Percentiles rank a stretch among this genome's conserved stretches.
These are phyloP conservation scores for Phytopythium cucurbitacearum DNA, from an alignment of 352 stramenopile genomes.

Conservation along the genomic window DNA sequence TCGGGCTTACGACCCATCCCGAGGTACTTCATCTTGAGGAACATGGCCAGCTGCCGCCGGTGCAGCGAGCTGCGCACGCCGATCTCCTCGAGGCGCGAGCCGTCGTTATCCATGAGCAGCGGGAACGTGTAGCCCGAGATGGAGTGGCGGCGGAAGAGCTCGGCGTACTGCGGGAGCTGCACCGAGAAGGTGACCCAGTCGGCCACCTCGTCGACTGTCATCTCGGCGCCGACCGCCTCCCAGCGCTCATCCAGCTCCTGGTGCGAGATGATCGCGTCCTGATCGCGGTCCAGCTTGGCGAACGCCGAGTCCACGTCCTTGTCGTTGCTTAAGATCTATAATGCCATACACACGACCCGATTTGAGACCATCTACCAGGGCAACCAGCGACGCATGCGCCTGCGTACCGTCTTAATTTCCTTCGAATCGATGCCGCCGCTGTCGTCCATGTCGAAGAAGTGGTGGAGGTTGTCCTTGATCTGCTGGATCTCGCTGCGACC, in stretches of 20 bases:
- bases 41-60: conserved; percentile 75
- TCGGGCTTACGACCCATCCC: conserved; percentile 68
- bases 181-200: conserved; percentile 81
- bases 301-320: conserved; percentile 68
- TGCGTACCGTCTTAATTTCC: conserved; percentile 55
- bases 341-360: background rate
- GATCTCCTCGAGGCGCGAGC: conserved; percentile 62
- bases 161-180: conserved; percentile 78
- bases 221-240: conserved; percentile 76
- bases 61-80: conserved; percentile 67
- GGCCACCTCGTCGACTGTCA: conserved; percentile 79
- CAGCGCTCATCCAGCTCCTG: conserved; percentile 81
- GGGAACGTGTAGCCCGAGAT: conserved; percentile 87
- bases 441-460: conserved; percentile 73
- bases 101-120: conserved; percentile 82
- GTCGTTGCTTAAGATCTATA: conserved; percentile 45
- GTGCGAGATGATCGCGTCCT: conserved; percentile 78
- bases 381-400: background rate
- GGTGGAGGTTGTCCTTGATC: conserved; percentile 80
- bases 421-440: conserved; percentile 70
- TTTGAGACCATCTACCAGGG: background rate
- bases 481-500: conserved; percentile 68
- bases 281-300: conserved; percentile 71
- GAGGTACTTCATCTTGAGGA: conserved; percentile 80
- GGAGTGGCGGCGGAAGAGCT: conserved; percentile 70